These are phyloP conservation scores for Talaromyces sp. DNA, from an alignment of 2,329 filamentous ascomycete genomes.

Conservation along the genomic window DNA sequence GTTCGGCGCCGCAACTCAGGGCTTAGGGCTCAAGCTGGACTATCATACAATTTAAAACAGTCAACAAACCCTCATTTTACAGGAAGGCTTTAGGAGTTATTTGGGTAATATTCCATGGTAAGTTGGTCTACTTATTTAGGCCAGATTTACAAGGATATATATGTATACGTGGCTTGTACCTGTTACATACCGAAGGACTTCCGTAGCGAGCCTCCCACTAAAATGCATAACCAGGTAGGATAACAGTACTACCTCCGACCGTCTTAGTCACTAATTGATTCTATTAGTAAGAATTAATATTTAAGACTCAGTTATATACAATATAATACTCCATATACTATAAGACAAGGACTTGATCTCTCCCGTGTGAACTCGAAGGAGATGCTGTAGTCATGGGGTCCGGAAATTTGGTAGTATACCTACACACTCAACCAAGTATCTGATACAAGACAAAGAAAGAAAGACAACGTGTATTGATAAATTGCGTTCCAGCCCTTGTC, in stretches of 20 bases:
- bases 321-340: not conserved
- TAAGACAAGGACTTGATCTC: not conserved
- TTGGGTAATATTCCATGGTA: not conserved
- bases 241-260: too few species aligned
- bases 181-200: not conserved
- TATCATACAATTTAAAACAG: not conserved
- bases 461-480: not conserved
- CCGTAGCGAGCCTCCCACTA: too few species aligned
- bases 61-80: not conserved
- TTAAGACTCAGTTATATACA: too few species aligned
- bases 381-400: not conserved
- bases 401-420: not conserved
- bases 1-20: not conserved
- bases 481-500: not conserved
- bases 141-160: not conserved
- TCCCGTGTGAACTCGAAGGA: not conserved
- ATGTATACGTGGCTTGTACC: not conserved
- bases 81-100: not conserved
- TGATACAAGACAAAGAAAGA: not conserved
- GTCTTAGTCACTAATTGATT: too few species aligned
- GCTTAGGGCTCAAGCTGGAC: not conserved
- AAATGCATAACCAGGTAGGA: too few species aligned
- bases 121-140: not conserved
- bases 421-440: not conserved
- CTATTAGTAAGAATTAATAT: too few species aligned